A percentile compares a stretch with the other conserved stretches of the same genome.
Conservation (phyloP, 1,139 yeast genomes). For the Pichia sp. region DNA sequence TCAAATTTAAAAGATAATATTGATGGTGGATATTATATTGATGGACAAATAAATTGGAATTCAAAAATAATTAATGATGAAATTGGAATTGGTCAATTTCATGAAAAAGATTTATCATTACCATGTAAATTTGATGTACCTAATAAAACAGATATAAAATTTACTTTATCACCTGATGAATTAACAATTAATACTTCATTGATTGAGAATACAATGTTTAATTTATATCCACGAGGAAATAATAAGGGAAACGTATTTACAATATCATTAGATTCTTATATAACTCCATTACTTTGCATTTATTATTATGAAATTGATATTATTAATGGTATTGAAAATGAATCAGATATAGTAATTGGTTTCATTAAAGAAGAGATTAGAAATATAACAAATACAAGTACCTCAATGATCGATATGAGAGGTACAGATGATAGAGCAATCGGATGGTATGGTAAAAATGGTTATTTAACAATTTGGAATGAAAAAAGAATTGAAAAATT, state of each 20-base stretch:
- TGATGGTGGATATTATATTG: slow-evolving; percentile 9
- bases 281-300: slow-evolving; percentile 33
- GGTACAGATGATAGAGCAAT: slow-evolving; percentile 46
- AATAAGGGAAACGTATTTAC: slow-evolving; percentile 10
- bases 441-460: slow-evolving; percentile 57
- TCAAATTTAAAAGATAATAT: background rate
- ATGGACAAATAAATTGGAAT: slow-evolving; percentile 8
- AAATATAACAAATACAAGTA: slow-evolving; percentile 13
- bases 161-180: no score
- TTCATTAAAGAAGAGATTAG: slow-evolving; percentile 28
- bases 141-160: no score
- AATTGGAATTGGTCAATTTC: background rate
- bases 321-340: slow-evolving; percentile 32
- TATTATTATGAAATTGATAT: slow-evolving; percentile 54
- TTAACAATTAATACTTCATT: background rate
- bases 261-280: slow-evolving; percentile 3
- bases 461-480: slow-evolving; percentile 36
- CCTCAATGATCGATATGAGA: slow-evolving; percentile 28
- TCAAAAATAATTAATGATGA: slow-evolving; percentile 1
- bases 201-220: slow-evolving; percentile 10
- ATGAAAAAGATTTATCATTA: slow-evolving; percentile 5
- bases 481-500: slow-evolving; percentile 35
- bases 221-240: slow-evolving; percentile 9
- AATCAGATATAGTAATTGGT: slow-evolving; percentile 40
- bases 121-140: slow-evolving; percentile 3